phyloP scores from a whole-genome alignment of 768 basidiomycete species.

The Porpolomopsis calyptriformis region DNA sequence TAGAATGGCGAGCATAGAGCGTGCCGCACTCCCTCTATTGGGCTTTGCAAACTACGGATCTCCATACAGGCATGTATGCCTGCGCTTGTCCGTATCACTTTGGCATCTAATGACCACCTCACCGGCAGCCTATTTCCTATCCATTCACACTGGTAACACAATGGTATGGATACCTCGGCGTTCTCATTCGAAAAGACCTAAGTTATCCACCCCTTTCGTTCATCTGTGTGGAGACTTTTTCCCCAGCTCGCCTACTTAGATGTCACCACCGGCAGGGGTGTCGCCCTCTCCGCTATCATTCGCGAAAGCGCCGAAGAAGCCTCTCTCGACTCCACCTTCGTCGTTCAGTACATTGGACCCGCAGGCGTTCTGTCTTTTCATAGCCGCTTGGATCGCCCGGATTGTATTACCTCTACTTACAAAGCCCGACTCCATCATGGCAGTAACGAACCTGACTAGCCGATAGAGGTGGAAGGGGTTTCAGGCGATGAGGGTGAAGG shows the following conservation, averaged over 20 bases:
- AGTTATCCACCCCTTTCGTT: constrained; percentile 9
- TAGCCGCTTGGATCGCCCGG: constrained; percentile 36
- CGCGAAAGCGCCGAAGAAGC: constrained; percentile 37
- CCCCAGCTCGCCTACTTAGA: constrained; percentile 24
- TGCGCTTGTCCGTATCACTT: background rate
- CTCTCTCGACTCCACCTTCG: constrained; percentile 27
- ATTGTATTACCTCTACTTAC: constrained; percentile 34
- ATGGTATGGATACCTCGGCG: constrained; percentile 33
- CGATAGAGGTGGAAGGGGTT: constrained; percentile 34
- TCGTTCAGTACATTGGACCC: constrained; percentile 21
- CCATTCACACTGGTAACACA: constrained; percentile 17
- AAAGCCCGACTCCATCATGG: constrained; percentile 23
- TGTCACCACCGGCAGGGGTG: constrained; percentile 35
- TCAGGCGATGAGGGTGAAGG: constrained; percentile 24
- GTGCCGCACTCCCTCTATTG: constrained; percentile 29
- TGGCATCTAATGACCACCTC: too few species aligned
- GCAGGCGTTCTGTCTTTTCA: constrained; percentile 30
- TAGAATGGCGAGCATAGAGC: background rate
- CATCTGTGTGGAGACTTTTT: background rate
- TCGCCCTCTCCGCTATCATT: constrained; percentile 27
- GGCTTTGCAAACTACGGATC: constrained; percentile 33
- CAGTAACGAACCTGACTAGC: too few species aligned
- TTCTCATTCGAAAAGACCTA: constrained; percentile 32
- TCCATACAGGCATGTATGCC: constrained; percentile 32
- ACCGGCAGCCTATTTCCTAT: constrained; percentile 27